Evolutionary conservation across 768 basidiomycete species (phyloP), one percentile per base, ranked within the genome.

Genomic region (Ephemerocybe angulata): DNA sequence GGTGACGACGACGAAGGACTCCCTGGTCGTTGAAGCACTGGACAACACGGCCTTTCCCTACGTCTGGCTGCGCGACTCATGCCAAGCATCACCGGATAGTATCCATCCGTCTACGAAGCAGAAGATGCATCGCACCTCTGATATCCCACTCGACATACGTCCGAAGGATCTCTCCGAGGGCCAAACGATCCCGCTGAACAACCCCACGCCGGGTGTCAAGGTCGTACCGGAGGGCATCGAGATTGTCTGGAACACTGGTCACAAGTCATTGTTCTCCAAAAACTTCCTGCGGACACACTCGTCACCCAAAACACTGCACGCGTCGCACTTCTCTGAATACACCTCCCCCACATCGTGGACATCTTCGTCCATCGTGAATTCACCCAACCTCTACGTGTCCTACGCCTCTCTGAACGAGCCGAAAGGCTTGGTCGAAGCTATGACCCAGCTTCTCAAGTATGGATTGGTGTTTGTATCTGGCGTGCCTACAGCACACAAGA

Each of bases 61-160:
- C 62, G 69, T 83, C 52, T 94, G 91, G 86, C 80, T 98, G 10
- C 84, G 93, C 22, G 94, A 98, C 63, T 81, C 88, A 0, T 97
- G 93, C 61, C 83, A 81, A 54, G 50, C 52, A 22, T 92, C 88
- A 38, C 70, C 82, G 0, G 62, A 71, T 2, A 94, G 88, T 59
- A 68, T 95, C 8, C 90, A 97, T 61, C 86, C 90, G 0, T 80
- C 84, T 3, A 93, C 87, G 0, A 73, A 70, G 2, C 95, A 98
- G 68, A 90, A 90, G 62, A 74, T 93, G 0, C 84, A 85, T 63
- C 72, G 80, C 48, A 82, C 87, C 2, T 84, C 86, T 0, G 88
- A 90, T 60, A 70, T 90, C 22, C 78, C 83, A 0, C 46, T 66
- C 11, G 74, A 83, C 46, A 72, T 85, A 49, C 63, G 65, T 2